Evolutionary conservation across 129 eudicot species (phyloP).

Genomic region (Cynara cardunculus): DNA sequence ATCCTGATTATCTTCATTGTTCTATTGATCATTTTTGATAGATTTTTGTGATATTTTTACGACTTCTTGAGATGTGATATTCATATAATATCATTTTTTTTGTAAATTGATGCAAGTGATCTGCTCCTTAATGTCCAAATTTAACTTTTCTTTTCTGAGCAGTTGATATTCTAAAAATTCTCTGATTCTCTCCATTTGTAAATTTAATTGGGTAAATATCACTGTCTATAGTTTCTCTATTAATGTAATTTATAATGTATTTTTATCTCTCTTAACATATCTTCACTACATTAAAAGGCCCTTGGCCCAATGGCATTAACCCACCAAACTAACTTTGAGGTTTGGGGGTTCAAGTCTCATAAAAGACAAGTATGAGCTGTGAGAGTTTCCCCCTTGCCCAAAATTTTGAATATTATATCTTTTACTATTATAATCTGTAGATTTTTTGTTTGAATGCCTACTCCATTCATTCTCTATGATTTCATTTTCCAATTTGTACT

Average conservation of each 20-base stretch:
- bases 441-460: not conserved
- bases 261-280: not conserved
- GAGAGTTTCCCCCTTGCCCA: not conserved
- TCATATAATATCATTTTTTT: not conserved
- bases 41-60: not conserved
- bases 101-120: conserved; percentile 3
- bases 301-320: not conserved
- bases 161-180: not conserved
- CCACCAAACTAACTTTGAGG: not conserved
- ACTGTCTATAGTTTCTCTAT: not conserved
- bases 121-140: not conserved
- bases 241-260: not conserved
- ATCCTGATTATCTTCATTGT: not conserved
- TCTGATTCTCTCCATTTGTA: not conserved
- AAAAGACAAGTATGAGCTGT: not conserved
- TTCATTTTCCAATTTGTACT: not conserved
- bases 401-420: not conserved
- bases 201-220: not conserved
- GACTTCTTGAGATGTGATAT: not conserved
- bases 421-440: not conserved
- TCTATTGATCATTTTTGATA: not conserved
- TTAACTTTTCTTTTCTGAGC: not conserved
- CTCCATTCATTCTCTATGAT: not conserved
- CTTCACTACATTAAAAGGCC: not conserved
- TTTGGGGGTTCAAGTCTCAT: not conserved